Conservation (phyloP, 371 early-diverging fungal species). For the Zychaea mexicana region DNA sequence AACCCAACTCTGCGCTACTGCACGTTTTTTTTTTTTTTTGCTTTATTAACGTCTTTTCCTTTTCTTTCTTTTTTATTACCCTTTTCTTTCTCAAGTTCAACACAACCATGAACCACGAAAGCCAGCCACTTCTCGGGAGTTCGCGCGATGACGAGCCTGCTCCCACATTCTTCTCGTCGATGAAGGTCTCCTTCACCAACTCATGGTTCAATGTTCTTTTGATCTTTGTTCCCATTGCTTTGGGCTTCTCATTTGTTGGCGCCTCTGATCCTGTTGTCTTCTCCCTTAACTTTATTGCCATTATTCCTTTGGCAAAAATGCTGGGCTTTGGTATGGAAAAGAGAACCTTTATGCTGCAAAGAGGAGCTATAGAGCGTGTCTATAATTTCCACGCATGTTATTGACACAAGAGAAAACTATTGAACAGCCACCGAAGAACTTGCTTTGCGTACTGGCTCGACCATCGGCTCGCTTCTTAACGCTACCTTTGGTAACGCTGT, state of each 20-base stretch:
- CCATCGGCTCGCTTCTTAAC: constrained; percentile 31
- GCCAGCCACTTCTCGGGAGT: constrained; percentile 11
- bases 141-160: background rate
- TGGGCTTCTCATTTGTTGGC: constrained; percentile 53
- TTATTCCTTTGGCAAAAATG: constrained; percentile 84
- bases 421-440: constrained; percentile 47
- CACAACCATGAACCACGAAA: constrained; percentile 5
- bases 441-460: constrained; percentile 37
- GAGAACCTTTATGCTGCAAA: constrained; percentile 10
- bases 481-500: constrained; percentile 75
- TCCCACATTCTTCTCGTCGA: constrained; percentile 39
- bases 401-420: background rate
- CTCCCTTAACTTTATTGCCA: constrained; percentile 86
- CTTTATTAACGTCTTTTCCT: background rate
- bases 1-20: constrained; percentile 60
- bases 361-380: background rate
- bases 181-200: constrained; percentile 29
- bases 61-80: background rate
- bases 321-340: constrained; percentile 46
- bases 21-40: constrained; percentile 50
- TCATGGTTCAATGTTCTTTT: constrained; percentile 69
- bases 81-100: background rate
- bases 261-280: constrained; percentile 72
- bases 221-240: constrained; percentile 79
- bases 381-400: too few species aligned